Evolutionary conservation across 352 stramenopile genomes (phyloP).

Genomic region (Halophytophthora batemanensis): DNA sequence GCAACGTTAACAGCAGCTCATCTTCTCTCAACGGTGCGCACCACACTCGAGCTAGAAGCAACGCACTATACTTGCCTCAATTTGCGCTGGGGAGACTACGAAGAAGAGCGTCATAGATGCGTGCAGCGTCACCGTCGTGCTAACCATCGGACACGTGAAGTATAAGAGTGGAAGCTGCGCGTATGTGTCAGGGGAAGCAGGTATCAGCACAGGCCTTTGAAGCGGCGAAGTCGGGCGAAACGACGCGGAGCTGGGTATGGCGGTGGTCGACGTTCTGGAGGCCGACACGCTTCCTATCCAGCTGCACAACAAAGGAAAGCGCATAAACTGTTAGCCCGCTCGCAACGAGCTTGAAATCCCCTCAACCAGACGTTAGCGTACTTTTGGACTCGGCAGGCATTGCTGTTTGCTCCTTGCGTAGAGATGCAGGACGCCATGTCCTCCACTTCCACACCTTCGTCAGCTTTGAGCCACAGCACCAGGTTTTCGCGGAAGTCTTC

Average conservation of each 20-base stretch:
- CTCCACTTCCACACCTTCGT: constrained; percentile 50
- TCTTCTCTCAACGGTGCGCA: no score
- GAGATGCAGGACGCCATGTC: constrained; percentile 28
- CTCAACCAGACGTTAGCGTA: constrained; percentile 16
- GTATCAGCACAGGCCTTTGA: constrained; percentile 27
- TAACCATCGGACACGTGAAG: constrained; percentile 52
- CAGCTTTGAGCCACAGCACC: constrained; percentile 45
- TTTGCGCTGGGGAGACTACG: constrained; percentile 41
- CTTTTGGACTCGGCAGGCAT: constrained; percentile 40
- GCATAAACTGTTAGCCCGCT: constrained; percentile 1
- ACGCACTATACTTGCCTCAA: constrained; percentile 33
- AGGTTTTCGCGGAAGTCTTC: constrained; percentile 34
- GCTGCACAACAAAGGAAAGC: constrained; percentile 9
- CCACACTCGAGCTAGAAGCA: background rate
- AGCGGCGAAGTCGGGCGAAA: constrained; percentile 15
- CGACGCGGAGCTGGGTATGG: constrained; percentile 11
- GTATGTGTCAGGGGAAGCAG: constrained; percentile 19
- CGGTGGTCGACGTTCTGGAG: background rate
- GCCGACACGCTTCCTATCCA: constrained; percentile 35
- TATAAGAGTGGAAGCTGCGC: constrained; percentile 34
- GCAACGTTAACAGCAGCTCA: constrained; percentile 1
- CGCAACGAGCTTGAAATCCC: background rate
- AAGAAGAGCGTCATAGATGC: constrained; percentile 70
- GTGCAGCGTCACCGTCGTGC: constrained; percentile 28
- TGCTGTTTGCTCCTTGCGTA: constrained; percentile 18